A percentile compares a stretch with the other conserved stretches of the same genome.
Evolutionary conservation across 2,329 filamentous ascomycete species (phyloP).

Genomic region (Diaporthe vexans): DNA sequence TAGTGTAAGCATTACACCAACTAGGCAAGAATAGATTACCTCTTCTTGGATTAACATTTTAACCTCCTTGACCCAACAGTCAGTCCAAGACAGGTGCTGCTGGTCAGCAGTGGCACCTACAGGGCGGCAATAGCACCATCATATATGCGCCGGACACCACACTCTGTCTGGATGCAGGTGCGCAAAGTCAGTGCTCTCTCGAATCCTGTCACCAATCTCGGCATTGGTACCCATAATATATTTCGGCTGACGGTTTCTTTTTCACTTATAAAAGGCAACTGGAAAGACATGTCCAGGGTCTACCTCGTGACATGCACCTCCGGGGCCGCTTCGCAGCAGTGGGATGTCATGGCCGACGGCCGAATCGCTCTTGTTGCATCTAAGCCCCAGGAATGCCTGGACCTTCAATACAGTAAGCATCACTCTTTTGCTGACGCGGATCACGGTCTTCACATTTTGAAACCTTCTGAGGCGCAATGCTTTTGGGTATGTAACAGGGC

Average conservation of each 20-base stretch:
- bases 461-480: too few species aligned
- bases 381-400: constrained; percentile 55
- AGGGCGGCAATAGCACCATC: constrained; percentile 49
- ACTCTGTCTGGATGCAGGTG: constrained; percentile 57
- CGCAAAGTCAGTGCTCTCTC: constrained; percentile 45
- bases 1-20: not conserved
- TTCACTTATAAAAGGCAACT: not conserved
- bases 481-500: too few species aligned
- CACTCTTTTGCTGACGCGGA: too few species aligned
- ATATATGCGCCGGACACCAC: constrained; percentile 55
- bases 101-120: constrained; percentile 57
- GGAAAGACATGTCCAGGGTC: constrained; percentile 28
- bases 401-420: constrained; percentile 53
- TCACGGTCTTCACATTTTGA: too few species aligned
- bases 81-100: constrained; percentile 46
- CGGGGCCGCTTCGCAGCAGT: constrained; percentile 48
- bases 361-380: constrained; percentile 54
- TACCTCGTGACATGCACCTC: not conserved
- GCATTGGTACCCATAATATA: too few species aligned
- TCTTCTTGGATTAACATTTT: not conserved
- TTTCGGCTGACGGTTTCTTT: not conserved
- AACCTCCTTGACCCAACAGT: not conserved
- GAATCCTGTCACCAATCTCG: not conserved
- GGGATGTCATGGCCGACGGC: constrained; percentile 55
- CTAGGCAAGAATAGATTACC: fast-evolving